Percentiles rank a stretch among this genome's conserved stretches.
Evolutionary conservation across 2,329 filamentous ascomycete species (phyloP).

Genomic region (Colletotrichum musicola): DNA sequence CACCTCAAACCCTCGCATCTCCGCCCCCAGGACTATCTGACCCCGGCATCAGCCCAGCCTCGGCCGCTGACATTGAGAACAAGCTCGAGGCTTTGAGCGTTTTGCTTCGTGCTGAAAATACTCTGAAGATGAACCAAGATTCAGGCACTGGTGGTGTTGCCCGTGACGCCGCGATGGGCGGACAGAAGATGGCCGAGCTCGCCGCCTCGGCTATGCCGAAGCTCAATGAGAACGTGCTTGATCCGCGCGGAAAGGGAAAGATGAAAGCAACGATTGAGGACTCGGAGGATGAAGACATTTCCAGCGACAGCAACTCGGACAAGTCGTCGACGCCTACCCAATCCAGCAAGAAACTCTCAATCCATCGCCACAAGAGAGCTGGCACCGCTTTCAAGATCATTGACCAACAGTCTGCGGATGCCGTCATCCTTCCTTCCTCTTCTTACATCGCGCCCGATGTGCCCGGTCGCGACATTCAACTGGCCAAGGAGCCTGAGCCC

Average conservation of each 20-base stretch:
- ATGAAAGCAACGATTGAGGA: neutral
- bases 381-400: constrained; percentile 24
- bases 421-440: constrained; percentile 15
- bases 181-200: neutral
- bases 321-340: neutral
- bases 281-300: neutral
- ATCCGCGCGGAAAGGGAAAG: neutral
- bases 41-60: neutral
- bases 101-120: neutral
- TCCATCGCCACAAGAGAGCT: constrained; percentile 30
- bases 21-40: neutral
- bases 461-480: neutral
- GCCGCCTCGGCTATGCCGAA: neutral
- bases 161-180: neutral
- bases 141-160: neutral
- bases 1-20: neutral
- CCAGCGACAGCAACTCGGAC: neutral
- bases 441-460: neutral
- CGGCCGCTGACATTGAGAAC: neutral
- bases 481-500: neutral
- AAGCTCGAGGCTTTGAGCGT: neutral
- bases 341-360: neutral
- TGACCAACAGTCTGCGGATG: constrained; percentile 7
- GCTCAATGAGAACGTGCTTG: neutral
- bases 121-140: neutral